These are phyloP conservation scores for Candida ortonii DNA, from an alignment of 805 yeast genomes.

Conservation along the genomic window DNA sequence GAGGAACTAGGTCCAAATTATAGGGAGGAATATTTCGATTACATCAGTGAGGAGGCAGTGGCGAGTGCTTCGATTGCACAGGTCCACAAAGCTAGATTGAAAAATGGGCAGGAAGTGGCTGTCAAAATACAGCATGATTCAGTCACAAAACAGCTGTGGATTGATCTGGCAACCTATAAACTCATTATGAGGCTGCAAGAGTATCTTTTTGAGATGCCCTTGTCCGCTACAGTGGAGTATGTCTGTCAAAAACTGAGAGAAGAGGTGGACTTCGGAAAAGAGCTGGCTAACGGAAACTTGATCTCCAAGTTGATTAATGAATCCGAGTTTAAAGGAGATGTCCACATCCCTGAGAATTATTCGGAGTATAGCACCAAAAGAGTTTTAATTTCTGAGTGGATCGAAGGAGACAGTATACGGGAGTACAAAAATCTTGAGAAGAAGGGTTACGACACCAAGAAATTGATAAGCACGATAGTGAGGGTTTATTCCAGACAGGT, in stretches of 20 bases:
- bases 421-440: constrained; percentile 41
- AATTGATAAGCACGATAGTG: constrained; percentile 50
- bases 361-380: constrained; percentile 44
- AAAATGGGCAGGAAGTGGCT: constrained; percentile 52
- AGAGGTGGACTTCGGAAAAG: constrained; percentile 62
- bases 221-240: constrained; percentile 53
- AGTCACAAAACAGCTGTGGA: constrained; percentile 54
- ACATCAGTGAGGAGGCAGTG: constrained; percentile 54
- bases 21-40: constrained; percentile 36
- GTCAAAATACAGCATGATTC: constrained; percentile 66
- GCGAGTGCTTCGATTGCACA: constrained; percentile 80
- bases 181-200: constrained; percentile 52
- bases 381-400: constrained; percentile 70
- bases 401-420: constrained; percentile 64
- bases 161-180: constrained; percentile 61
- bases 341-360: constrained; percentile 57
- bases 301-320: constrained; percentile 44
- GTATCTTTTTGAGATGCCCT: constrained; percentile 60
- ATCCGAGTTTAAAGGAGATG: constrained; percentile 35
- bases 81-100: constrained; percentile 54
- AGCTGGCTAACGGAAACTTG: constrained; percentile 48
- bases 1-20: constrained; percentile 43
- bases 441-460: constrained; percentile 36
- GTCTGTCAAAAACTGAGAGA: constrained; percentile 53
- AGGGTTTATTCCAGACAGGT: constrained; percentile 55